A percentile compares a stretch with the other conserved stretches of the same genome.
phyloP scores from a whole-genome alignment of 2,329 filamentous ascomycete genomes.

The Metarhizium anisopliae region DNA sequence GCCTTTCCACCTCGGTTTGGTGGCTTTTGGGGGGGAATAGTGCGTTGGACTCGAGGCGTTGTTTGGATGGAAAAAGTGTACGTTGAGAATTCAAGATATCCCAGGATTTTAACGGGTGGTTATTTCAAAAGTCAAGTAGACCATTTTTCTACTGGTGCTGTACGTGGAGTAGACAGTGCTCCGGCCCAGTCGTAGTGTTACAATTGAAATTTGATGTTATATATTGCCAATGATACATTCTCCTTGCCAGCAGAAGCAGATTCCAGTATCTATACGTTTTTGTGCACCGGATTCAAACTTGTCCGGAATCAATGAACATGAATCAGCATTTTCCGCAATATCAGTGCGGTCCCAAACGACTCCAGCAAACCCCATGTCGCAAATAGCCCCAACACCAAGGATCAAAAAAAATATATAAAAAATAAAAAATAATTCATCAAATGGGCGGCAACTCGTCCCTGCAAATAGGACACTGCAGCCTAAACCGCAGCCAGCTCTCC shows the following conservation, averaged over 20 bases:
- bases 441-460: slow-evolving; percentile 80
- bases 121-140: background rate
- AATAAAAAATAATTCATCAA: slow-evolving; percentile 30
- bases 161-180: background rate
- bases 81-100: background rate
- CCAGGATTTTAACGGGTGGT: background rate
- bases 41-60: background rate
- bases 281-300: too few relatives aligned
- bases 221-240: background rate
- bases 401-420: background rate
- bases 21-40: background rate
- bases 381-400: background rate
- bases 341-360: background rate
- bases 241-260: background rate
- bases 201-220: background rate
- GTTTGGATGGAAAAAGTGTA: background rate
- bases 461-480: slow-evolving; percentile 92
- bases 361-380: background rate
- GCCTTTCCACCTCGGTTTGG: background rate
- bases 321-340: too few relatives aligned
- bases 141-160: background rate
- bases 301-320: too few relatives aligned
- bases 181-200: background rate
- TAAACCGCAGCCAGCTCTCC: slow-evolving; percentile 92
- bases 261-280: too few relatives aligned